Conservation (phyloP, 1,284 basidiomycete genomes). For the Porogramme epimiltina region DNA sequence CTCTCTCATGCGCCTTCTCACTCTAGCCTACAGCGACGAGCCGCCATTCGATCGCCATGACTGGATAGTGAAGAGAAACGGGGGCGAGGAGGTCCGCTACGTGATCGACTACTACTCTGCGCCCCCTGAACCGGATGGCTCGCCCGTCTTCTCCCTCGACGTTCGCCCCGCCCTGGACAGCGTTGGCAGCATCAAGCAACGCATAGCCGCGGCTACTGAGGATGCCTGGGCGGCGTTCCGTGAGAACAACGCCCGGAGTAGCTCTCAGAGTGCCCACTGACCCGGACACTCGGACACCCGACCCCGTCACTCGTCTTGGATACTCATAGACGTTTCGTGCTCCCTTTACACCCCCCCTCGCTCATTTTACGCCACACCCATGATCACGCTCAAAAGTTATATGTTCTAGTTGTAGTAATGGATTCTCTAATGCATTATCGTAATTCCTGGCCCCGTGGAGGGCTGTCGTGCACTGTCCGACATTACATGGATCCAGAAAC, state of each 20-base stretch:
- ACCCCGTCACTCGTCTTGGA: no score
- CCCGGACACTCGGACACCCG: no score
- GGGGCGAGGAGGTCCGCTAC: conserved; percentile 83
- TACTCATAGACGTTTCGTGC: neutral
- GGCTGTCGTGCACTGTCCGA: conserved; percentile 6
- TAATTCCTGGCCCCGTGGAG: conserved; percentile 2
- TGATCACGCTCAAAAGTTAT: conserved; percentile 10
- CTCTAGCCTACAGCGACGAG: conserved; percentile 58
- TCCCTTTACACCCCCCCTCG: neutral
- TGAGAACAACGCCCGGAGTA: conserved; percentile 18
- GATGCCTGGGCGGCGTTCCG: conserved; percentile 57
- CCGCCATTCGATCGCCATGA: conserved; percentile 99
- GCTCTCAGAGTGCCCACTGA: conserved; percentile 14
- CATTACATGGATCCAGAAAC: conserved; percentile 6
- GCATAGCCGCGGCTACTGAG: conserved; percentile 71
- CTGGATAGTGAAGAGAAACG: conserved; percentile 87
- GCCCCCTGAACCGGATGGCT: conserved; percentile 82
- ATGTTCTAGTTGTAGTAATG: conserved; percentile 10
- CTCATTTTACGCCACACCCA: conserved; percentile 4
- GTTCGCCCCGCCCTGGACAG: conserved; percentile 89
- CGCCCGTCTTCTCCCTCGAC: conserved; percentile 90
- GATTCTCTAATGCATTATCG: conserved; percentile 20
- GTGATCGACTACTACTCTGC: conserved; percentile 97
- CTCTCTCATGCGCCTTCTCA: neutral
- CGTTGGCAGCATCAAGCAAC: conserved; percentile 70